A percentile compares a stretch with the other conserved stretches of the same genome.
phyloP scores from a whole-genome alignment of 345 rosid species.

The Dipteronia dyeriana region DNA sequence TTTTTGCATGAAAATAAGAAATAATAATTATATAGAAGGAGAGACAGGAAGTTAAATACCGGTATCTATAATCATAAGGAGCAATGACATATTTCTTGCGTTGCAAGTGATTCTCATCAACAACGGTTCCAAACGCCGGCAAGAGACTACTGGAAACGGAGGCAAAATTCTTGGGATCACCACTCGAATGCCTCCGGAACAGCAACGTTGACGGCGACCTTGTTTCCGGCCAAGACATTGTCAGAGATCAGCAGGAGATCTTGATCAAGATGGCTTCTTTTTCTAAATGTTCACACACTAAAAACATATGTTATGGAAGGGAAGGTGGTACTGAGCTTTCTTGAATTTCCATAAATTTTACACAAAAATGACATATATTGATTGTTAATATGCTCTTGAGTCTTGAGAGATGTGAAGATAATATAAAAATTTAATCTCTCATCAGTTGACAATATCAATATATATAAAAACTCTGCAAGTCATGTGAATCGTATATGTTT shows the following conservation, averaged over 20 bases:
- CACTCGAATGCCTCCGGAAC: conserved; percentile 57
- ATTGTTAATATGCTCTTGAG: not conserved
- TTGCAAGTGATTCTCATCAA: conserved; percentile 48
- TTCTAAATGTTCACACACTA: not conserved
- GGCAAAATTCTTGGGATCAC: conserved; percentile 57
- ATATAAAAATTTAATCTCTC: not conserved
- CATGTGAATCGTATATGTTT: not conserved
- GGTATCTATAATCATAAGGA: conserved; percentile 86
- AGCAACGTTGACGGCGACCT: conserved; percentile 49
- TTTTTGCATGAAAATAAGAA: too few relatives aligned
- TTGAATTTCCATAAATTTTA: not conserved
- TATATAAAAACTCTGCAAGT: not conserved
- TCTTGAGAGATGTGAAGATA: not conserved
- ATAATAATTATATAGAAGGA: not conserved
- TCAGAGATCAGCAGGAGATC: too few relatives aligned
- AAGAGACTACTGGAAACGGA: conserved; percentile 81
- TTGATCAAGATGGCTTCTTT: conserved; percentile 11
- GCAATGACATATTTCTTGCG: conserved; percentile 57
- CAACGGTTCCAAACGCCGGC: conserved; percentile 83
- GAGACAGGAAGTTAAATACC: conserved; percentile 37
- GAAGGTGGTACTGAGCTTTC: not conserved
- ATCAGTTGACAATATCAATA: not conserved
- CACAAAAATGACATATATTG: too few relatives aligned
- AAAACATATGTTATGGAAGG: not conserved
- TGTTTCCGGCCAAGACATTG: conserved; percentile 31